Percentiles rank a stretch among this genome's conserved stretches.
Evolutionary conservation across 257 asterid species (phyloP).

Genomic region (Cruciata laevipes): DNA sequence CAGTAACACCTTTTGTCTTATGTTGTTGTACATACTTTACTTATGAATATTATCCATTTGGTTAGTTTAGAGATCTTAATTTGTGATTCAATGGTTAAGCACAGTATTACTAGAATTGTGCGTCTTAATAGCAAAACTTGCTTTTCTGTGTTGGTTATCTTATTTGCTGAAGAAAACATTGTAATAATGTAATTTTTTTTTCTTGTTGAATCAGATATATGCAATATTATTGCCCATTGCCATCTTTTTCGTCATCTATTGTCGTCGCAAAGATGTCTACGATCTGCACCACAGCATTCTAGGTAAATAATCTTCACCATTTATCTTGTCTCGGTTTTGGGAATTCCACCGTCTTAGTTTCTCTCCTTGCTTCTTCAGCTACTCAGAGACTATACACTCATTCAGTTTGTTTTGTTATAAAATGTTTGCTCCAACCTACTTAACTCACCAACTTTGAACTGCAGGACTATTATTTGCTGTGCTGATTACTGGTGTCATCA

Average conservation of each 20-base stretch:
- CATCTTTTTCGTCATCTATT: slow-evolving; percentile 56
- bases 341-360: neutral
- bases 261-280: slow-evolving; percentile 57
- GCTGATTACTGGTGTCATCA: slow-evolving; percentile 67
- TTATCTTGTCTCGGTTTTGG: neutral
- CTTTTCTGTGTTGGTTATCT: neutral
- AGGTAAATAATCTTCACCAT: slow-evolving; percentile 40
- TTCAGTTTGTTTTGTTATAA: neutral
- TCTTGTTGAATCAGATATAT: slow-evolving; percentile 40
- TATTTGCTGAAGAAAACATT: neutral
- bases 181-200: neutral
- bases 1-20: slow-evolving; percentile 14
- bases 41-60: neutral
- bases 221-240: slow-evolving; percentile 60
- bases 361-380: slow-evolving; percentile 15
- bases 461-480: slow-evolving; percentile 80
- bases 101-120: neutral
- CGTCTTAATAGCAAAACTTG: neutral
- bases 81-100: neutral
- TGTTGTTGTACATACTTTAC: neutral
- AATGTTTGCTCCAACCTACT: slow-evolving; percentile 13
- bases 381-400: neutral
- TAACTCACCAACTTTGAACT: slow-evolving; percentile 7
- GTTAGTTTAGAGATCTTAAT: neutral
- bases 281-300: slow-evolving; percentile 79